Evolutionary conservation across 176 grass and related monocot species (phyloP), one percentile per base, ranked within the genome.

Genomic region (Musa itinerans): DNA sequence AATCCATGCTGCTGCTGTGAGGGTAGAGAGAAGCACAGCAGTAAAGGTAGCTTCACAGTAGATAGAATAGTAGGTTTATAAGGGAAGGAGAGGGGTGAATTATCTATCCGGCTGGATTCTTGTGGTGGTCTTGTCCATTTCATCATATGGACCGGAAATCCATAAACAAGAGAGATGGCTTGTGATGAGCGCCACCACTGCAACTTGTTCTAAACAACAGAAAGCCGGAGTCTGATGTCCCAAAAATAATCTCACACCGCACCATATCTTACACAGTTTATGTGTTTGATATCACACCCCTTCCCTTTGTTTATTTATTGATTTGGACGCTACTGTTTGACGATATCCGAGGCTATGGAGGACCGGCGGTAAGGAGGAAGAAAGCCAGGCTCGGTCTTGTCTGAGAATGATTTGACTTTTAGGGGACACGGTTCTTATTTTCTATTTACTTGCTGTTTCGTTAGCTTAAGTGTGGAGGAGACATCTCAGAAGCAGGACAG

Each of bases 81-180:
- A 76, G n/a, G 17, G 57, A 61, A 2, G 53, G 53, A 54, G 53
- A 10, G 0, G 52, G 52, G 54, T 76, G 53, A 75, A 34, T 61
- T 52, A 79, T 85, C 81, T 68, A 85, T 89, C 77, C 80, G 82
- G 89, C 69, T 78, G 87, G 78, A 80, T 68, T 61, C 57, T 1
- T 92, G 82, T 82, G 89, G 92, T 85, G 92, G 87, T 75, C 76
- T 83, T 84, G 89, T 96, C 86, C 53, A 75, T 85, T 78, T 96
- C 89, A 85, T 54, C 52, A n/a, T 58, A 58, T 56, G 57, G 57
- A 43, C 34, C 34, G 57, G 57, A 19, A 19, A 61, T 61, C 17
- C 57, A 61, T 61, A 61, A 19, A 61, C 34, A 61, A 61, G 15
- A n/a, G 57, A 61, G 57, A 61, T 15, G 57, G n/a, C 19, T 20